Percentiles rank a stretch among this genome's conserved stretches.
Conservation (phyloP, 2,329 filamentous ascomycete species). For the Volutella citrinella region DNA sequence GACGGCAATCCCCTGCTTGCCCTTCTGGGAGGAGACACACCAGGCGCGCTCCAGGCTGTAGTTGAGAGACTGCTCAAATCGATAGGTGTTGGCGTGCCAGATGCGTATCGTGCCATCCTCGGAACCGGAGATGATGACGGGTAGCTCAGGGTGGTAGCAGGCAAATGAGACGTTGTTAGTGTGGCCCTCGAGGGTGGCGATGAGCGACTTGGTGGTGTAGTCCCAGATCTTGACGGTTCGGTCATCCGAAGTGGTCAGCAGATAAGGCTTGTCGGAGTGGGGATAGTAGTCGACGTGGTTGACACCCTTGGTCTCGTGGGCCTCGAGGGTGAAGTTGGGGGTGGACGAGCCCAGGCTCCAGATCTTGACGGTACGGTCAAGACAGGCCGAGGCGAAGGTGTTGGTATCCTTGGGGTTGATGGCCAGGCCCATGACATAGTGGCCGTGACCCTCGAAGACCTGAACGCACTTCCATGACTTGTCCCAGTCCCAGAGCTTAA, state of each 20-base stretch:
- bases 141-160: slow-evolving; percentile 94
- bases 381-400: slow-evolving; percentile 86
- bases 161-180: slow-evolving; percentile 98
- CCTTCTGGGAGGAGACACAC: slow-evolving; percentile 95
- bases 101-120: slow-evolving; percentile 97
- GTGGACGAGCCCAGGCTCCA: slow-evolving; percentile 94
- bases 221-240: slow-evolving; percentile 98
- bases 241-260: slow-evolving; percentile 95
- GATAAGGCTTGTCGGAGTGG: slow-evolving; percentile 74
- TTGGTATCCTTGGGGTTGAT: slow-evolving; percentile 98
- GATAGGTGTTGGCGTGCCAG: slow-evolving; percentile 97
- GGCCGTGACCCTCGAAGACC: slow-evolving; percentile 92
- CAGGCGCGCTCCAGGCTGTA: slow-evolving; percentile 95
- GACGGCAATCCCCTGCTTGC: slow-evolving; percentile 89
- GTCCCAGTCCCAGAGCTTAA: slow-evolving; percentile 99
- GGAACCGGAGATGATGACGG: slow-evolving; percentile 95
- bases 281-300: slow-evolving; percentile 94
- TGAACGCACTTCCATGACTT: slow-evolving; percentile 97
- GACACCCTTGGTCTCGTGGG: slow-evolving; percentile 94
- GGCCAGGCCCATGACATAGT: slow-evolving; percentile 94
- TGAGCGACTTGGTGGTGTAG: slow-evolving; percentile 96
- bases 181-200: slow-evolving; percentile 94
- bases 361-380: slow-evolving; percentile 96
- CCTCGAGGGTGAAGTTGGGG: slow-evolving; percentile 94
- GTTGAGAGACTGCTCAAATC: slow-evolving; percentile 91